Evolutionary conservation across 2,329 filamentous ascomycete genomes (phyloP), one percentile per base, ranked within the genome.

Genomic region (Colletotrichum nymphaeae): DNA sequence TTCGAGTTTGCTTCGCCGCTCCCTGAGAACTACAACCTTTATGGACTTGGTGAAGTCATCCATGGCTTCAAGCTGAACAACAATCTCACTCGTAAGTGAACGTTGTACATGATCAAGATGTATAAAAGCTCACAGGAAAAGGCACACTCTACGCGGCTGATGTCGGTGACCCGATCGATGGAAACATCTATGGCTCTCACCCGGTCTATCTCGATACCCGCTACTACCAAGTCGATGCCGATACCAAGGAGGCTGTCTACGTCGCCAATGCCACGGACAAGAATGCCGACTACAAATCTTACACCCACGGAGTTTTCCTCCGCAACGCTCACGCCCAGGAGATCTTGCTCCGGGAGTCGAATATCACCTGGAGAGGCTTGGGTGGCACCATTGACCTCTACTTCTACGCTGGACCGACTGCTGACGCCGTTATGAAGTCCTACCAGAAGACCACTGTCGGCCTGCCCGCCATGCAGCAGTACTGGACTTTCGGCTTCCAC

Each of bases 401-500:
- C 81, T 94, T 97, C 83, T 93, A 93, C 78, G 88, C 92, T 14
- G 94, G 94, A 0, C 93, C 93, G 0, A 91, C 87, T 0, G 91
- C 92, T 70, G 86, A 88, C 7, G 89, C 92, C 14, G 91, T 95
- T 28, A 93, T 91, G 19, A 90, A 90, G 79, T 88, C 93, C 52
- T 97, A 96, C 79, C 91, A 94, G 75, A 81, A 84, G 69, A 91
- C 88, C 66, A 89, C 92, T 1, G 85, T 92, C 64, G 94, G 94
- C 0, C 84, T 94, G 5, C 94, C 94, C 1, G 91, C 91, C 0
- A 92, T 96, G 90, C 93, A 95, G 79, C 92, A 93, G 76, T 97
- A 97, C 83, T 96, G 91, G 87, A 91, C 92, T 0, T 90, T 97
- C 73, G 95, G 95, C 0, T 96, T 89, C 79, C 94, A 97, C 76